Percentiles rank a stretch among this genome's conserved stretches.
These are phyloP conservation scores for Salix brachista DNA, from an alignment of 345 rosid species.

Conservation along the genomic window DNA sequence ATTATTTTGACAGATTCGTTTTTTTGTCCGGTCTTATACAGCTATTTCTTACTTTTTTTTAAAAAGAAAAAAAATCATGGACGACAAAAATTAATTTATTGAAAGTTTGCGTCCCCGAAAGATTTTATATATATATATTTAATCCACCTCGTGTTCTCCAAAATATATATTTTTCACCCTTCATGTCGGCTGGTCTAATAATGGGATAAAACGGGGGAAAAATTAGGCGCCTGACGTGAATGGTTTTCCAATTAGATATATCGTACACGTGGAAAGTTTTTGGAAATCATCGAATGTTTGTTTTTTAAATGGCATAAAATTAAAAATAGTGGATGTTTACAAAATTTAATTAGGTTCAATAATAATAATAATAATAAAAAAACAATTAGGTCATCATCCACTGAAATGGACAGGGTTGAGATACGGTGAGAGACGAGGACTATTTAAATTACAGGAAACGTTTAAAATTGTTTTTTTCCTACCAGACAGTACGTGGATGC, in stretches of 20 bases:
- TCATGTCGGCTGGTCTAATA: not conserved
- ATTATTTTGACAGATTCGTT: not conserved
- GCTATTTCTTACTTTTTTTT: not conserved
- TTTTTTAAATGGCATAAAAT: not conserved
- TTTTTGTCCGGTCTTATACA: not conserved
- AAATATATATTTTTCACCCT: not conserved
- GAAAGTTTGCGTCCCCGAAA: not conserved
- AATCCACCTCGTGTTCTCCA: not conserved
- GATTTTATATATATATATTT: not conserved
- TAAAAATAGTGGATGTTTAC: not conserved
- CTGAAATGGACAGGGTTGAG: not conserved
- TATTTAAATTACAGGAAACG: too few relatives aligned
- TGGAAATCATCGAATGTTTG: not conserved
- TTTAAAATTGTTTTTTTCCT: too few relatives aligned
- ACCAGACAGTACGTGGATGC: too few relatives aligned
- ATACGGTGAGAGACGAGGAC: not conserved
- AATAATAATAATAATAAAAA: too few relatives aligned
- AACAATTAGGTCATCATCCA: not conserved
- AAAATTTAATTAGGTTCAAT: not conserved
- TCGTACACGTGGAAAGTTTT: not conserved
- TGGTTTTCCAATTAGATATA: not conserved
- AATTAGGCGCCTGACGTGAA: not conserved
- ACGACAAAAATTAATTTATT: not conserved
- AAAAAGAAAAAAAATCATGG: too few relatives aligned
- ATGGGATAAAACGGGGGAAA: not conserved